Conservation (phyloP, 768 basidiomycete species). For the Trametes punicea region DNA sequence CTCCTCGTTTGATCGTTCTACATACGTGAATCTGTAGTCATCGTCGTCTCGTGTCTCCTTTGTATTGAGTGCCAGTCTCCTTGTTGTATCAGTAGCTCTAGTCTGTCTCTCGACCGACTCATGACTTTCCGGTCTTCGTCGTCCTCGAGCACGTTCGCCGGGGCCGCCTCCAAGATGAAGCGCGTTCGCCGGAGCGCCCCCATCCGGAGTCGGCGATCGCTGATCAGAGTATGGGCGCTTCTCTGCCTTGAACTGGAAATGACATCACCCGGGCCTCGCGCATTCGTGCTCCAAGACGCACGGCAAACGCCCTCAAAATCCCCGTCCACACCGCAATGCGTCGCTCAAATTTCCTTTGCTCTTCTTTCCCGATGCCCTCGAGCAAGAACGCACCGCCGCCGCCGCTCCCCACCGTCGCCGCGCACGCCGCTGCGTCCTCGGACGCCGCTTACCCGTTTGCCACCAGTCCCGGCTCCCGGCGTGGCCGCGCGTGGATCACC, state of each 20-base stretch:
- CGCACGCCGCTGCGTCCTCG: neutral
- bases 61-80: too few species aligned
- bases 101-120: neutral
- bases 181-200: neutral
- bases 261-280: slow-evolving; percentile 14
- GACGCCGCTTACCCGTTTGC: neutral
- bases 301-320: neutral
- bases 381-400: slow-evolving; percentile 11
- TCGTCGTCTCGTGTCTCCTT: too few species aligned
- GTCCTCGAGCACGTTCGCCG: too few species aligned
- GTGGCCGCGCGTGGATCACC: slow-evolving; percentile 8
- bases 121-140: too few species aligned
- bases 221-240: neutral
- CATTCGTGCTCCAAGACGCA: slow-evolving; percentile 14
- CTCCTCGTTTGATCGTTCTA: too few species aligned
- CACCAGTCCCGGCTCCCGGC: neutral
- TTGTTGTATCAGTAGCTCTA: neutral
- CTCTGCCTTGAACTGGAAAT: neutral
- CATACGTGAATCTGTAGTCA: too few species aligned
- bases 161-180: neutral
- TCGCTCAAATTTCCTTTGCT: neutral
- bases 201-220: neutral
- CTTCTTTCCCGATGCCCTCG: slow-evolving; percentile 10
- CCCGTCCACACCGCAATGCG: neutral
- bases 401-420: slow-evolving; percentile 1